Conservation (phyloP, 768 basidiomycete genomes). For the Tephrocybe sp. region DNA sequence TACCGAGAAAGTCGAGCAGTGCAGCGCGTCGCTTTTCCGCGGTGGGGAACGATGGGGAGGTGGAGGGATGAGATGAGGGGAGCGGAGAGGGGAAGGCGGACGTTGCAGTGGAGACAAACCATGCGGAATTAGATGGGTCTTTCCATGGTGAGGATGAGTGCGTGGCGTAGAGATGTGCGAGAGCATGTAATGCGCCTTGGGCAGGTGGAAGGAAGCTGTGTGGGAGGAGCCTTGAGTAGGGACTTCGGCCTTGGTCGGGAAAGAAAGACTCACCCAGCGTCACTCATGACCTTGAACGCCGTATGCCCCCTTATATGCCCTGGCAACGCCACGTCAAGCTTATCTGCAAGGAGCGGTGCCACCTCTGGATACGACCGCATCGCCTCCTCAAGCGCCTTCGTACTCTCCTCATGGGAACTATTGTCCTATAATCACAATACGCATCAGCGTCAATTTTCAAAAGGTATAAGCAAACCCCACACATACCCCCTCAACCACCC, state of each 20-base stretch:
- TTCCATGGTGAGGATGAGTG: constrained; percentile 84
- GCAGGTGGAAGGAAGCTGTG: constrained; percentile 36
- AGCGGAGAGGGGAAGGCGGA: constrained; percentile 40
- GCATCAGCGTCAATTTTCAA: neutral
- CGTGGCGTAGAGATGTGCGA: constrained; percentile 86
- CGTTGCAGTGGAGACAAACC: constrained; percentile 65
- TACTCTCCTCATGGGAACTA: constrained; percentile 47
- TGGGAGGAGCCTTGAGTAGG: neutral
- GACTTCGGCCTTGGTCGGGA: neutral
- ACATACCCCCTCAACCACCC: constrained; percentile 45
- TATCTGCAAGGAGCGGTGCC: constrained; percentile 81
- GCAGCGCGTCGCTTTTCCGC: constrained; percentile 19
- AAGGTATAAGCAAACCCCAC: neutral
- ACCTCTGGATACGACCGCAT: constrained; percentile 78
- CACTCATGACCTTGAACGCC: constrained; percentile 69
- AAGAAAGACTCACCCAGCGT: constrained; percentile 48
- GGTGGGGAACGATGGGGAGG: constrained; percentile 25
- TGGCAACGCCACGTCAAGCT: constrained; percentile 69
- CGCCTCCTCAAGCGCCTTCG: constrained; percentile 68
- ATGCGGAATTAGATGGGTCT: constrained; percentile 53
- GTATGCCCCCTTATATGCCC: constrained; percentile 53
- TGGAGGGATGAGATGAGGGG: constrained; percentile 35
- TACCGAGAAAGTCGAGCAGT: constrained; percentile 38
- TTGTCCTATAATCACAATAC: constrained; percentile 30
- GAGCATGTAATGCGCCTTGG: constrained; percentile 62